phyloP scores from a whole-genome alignment of 1,284 basidiomycete genomes.

The Apiotrichum akiyoshidainum region DNA sequence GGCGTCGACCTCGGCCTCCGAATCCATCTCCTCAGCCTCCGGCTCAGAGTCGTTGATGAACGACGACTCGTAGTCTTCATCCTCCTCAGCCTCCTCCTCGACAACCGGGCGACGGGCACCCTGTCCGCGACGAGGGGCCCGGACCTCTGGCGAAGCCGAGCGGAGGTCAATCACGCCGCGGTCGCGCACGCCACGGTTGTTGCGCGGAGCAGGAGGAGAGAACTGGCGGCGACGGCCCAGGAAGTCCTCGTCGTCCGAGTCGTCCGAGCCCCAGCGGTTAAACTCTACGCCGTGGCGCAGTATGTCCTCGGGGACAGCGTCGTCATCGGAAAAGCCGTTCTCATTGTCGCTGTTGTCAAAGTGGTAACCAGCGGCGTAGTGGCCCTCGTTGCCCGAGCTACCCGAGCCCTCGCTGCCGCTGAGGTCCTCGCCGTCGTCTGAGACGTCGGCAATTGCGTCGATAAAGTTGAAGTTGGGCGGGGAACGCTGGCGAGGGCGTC shows the following conservation, averaged over 20 bases:
- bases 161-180: constrained; percentile 4
- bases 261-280: not conserved
- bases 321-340: not conserved
- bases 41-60: constrained; percentile 19
- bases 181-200: not conserved
- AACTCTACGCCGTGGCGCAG: not conserved
- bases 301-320: constrained; percentile 1
- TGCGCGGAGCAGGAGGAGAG: too few species aligned
- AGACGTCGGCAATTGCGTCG: constrained; percentile 12
- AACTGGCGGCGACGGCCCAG: not conserved
- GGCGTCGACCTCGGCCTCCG: constrained; percentile 2
- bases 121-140: not conserved
- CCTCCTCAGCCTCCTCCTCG: constrained; percentile 5
- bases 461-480: not conserved
- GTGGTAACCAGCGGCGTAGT: not conserved
- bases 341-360: not conserved
- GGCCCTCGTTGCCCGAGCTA: not conserved
- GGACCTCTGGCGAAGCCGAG: not conserved
- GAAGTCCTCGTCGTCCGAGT: constrained; percentile 7
- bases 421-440: constrained; percentile 13
- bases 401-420: constrained; percentile 5
- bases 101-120: not conserved
- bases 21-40: constrained; percentile 4
- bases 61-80: constrained; percentile 19
- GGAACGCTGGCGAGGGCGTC: too few species aligned